Evolutionary conservation across 2,329 filamentous ascomycete genomes (phyloP), one percentile per base, ranked within the genome.

Genomic region (Diaporthe destruens): DNA sequence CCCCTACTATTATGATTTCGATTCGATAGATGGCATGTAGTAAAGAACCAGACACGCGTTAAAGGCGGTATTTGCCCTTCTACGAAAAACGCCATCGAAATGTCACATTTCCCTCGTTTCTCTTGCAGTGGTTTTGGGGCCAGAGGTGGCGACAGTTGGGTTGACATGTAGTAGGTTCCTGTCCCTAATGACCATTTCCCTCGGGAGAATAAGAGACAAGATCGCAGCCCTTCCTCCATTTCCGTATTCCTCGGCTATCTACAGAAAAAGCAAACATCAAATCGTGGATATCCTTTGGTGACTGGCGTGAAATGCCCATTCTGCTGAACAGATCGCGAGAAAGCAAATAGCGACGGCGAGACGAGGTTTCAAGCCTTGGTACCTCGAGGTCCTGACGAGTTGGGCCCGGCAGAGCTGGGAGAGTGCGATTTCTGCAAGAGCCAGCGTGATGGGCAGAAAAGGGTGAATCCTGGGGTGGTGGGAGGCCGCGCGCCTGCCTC

Each of bases 331-430:
- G 56, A 55, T 56, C 71, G 61, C 61, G 36, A 66, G 39, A 74
- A 75, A 74, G 53, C 70, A 73, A 68, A 75, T 75, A 72, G 67
- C 75, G 72, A 75, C 74, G 76, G 75, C 76, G 74, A 79, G 34
- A 25, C 49, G 75, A 80, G 77, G 78, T 78, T 76, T 75, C 74
- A 74, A 77, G 73, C 72, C 76, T 76, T 76, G 76, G 72, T 73
- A 75, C 71, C 71, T 73, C 71, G 63, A 70, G 70, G 65, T 70
- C 67, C 71, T 71, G 54, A 74, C 67, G 70, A 76, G 74, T 75
- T 77, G 71, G n/a, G 44, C 44, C 59, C 61, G 61, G 61, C n/a
- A 36, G 44, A 51, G n/a, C 44, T 65, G 44, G 44, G 44, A 36
- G 29, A 51, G 20, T 51, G 61, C 44, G 44, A 36, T 51, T 25